Conservation (phyloP, 345 rosid species). For the Reutealis trisperma region DNA sequence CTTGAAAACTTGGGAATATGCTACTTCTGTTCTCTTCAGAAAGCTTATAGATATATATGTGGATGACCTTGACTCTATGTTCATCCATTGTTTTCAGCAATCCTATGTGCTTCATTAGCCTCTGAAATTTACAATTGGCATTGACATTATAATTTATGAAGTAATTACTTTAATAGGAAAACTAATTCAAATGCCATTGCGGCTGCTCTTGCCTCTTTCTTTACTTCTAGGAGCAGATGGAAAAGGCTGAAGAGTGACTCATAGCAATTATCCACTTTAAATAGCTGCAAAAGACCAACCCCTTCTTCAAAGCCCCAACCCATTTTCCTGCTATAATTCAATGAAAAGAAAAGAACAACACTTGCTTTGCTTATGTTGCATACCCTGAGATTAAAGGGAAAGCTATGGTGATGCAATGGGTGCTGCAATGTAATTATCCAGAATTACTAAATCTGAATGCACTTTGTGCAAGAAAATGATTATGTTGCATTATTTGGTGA, state of each 20-base stretch:
- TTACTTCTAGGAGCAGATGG: too few species aligned
- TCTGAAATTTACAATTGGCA: neutral
- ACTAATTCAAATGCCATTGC: neutral
- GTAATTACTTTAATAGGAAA: neutral
- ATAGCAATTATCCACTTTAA: too few species aligned
- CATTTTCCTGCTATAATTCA: too few species aligned
- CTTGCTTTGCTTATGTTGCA: neutral
- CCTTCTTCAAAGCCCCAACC: too few species aligned
- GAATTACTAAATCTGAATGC: neutral
- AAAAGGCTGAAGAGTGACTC: too few species aligned
- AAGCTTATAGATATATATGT: neutral
- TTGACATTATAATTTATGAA: neutral
- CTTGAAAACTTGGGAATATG: too few species aligned
- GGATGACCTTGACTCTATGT: neutral
- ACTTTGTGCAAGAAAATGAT: neutral
- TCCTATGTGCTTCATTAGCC: neutral
- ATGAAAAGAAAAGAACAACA: neutral
- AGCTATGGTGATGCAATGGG: neutral
- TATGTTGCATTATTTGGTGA: too few species aligned
- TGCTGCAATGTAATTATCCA: neutral
- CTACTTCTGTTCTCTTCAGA: neutral
- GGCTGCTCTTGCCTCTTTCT: too few species aligned
- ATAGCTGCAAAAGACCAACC: too few species aligned
- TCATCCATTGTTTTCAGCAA: neutral
- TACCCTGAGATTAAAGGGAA: slow-evolving; percentile 6